Base-by-base conservation (phyloP, 176 grass and related monocot species). In the Elymus sibiricus region DNA sequence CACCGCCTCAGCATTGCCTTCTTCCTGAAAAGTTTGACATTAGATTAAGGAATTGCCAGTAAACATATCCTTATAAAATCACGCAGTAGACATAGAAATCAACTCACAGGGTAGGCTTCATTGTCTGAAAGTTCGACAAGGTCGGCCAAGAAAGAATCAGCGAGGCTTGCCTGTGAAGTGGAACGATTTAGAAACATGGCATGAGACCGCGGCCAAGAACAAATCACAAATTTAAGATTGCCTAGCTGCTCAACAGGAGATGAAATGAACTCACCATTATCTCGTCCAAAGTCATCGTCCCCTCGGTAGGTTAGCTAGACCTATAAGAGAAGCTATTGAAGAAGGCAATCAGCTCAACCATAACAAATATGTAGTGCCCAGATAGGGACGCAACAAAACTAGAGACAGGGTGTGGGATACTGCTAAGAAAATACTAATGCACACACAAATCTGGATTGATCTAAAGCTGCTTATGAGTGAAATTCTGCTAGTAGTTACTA, bases 81-180 rank as follows among this genome's bases (percentile, higher is more conserved):
- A 3, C 55, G 43, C 40, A 25, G 58, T 2, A 69, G 56, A 87
- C 49, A 72, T 27, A 61, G 17, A 70, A 84, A 74, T 55, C 19
- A 90, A 95, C 95, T 98, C 88, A 95, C 95, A 68, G 86, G 76
- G 62, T 88, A 90, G n/a, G 82, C 87, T 90, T 98, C 93, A 90
- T 93, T 90, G 79, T 98, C 91, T 26, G 95, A 98, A 43, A 98
- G 81, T 65, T 98, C 93, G 62, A 95, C 95, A 35, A 98, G 90
- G 91, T 98, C 92, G 0, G 95, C 95, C 59, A 98, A 87, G 86
- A 98, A 98, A 68, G 95, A 98, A 95, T 95, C 95, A 56, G 93
- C 89, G 81, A 98, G 87, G 82, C 86, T 95, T 46, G 95, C 95
- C 93, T 98, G 89, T 40, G 28, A 67, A 79, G 55, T n/a, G 12